Evolutionary conservation across 371 early-diverging fungal genomes (phyloP), one percentile per base, ranked within the genome.

Genomic region (Fennellomyces sp.): DNA sequence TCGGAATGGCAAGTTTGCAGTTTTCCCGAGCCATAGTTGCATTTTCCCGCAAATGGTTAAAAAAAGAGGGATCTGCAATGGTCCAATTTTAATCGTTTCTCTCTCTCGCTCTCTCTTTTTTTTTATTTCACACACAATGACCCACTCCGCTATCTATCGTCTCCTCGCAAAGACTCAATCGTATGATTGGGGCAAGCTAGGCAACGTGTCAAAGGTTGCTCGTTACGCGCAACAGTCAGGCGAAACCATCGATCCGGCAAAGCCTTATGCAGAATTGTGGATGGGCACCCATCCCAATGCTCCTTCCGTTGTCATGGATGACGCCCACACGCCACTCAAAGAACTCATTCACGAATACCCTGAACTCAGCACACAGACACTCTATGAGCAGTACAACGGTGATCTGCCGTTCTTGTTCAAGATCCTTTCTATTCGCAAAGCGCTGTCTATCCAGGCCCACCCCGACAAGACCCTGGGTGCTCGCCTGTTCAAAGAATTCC

Each of bases 251-350:
- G 90, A 93, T 63, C 58, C 70, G 11, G 50, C 67, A n/a, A 83
- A 71, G 58, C 93, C 95, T 11, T 98, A 96, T 79, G 93, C 98
- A 5, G 98, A 98, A 91, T 82, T 98, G 15, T 97, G 97, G 98
- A 97, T 97, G 97, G 97, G 97, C 26, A 97, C 97, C 5, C 99
- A 98, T 73, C 93, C 94, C 7, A 96, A 90, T 74, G 97, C 90
- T 1, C 96, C 96, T 2, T 93, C 95, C 5, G 59, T 61, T 17
- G 54, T 83, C 47, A 52, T 75, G 57, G 63, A 76, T 38, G 64
- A 64, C 27, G 68, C 76, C 31, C 61, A 75, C 7, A 71, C 68
- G 1, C 80, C 88, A 10, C 82, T 93, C 27, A 82, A 84, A 58
- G 67, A 76, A 5, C 67, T 86, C 29, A 67, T 89, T 48, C 64